Conservation (phyloP, 208 protist species). For the Crithidia fasciculata region DNA sequence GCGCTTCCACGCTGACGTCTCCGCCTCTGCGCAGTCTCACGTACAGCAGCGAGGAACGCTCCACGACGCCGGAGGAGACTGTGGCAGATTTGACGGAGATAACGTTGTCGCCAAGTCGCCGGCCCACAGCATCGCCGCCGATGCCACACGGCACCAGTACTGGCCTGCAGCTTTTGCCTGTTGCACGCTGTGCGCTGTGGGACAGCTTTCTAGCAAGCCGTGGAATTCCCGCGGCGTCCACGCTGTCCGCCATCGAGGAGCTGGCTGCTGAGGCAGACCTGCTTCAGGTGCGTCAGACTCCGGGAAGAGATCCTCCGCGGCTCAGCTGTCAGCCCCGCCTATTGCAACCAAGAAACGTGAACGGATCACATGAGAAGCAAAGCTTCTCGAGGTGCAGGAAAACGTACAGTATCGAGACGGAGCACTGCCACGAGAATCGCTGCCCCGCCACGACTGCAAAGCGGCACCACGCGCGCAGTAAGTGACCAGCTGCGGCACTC, state of each 20-base stretch:
- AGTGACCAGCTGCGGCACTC: not conserved
- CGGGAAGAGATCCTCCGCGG: not conserved
- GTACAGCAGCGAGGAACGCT: constrained; percentile 18
- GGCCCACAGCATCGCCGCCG: not conserved
- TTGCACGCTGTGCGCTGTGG: constrained; percentile 23
- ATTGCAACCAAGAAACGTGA: not conserved
- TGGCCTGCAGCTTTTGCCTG: constrained; percentile 3
- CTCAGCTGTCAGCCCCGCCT: not conserved
- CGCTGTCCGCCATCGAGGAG: constrained; percentile 19
- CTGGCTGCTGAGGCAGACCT: not conserved
- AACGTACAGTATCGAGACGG: constrained; percentile 17
- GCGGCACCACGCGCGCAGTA: constrained; percentile 1
- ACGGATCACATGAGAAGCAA: not conserved
- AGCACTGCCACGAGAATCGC: not conserved
- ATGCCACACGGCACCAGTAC: not conserved
- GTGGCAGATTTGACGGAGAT: not conserved
- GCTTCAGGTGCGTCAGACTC: not conserved
- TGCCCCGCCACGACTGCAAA: not conserved
- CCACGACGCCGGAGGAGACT: not conserved
- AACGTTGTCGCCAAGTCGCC: constrained; percentile 4
- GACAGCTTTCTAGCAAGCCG: constrained; percentile 17
- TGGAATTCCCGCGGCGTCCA: not conserved
- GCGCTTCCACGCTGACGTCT: not conserved
- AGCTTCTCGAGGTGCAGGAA: not conserved
- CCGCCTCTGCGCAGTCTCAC: constrained; percentile 17